Evolutionary conservation across 1,284 basidiomycete species (phyloP), one percentile per base, ranked within the genome.

Genomic region (Earliella scabrosa): DNA sequence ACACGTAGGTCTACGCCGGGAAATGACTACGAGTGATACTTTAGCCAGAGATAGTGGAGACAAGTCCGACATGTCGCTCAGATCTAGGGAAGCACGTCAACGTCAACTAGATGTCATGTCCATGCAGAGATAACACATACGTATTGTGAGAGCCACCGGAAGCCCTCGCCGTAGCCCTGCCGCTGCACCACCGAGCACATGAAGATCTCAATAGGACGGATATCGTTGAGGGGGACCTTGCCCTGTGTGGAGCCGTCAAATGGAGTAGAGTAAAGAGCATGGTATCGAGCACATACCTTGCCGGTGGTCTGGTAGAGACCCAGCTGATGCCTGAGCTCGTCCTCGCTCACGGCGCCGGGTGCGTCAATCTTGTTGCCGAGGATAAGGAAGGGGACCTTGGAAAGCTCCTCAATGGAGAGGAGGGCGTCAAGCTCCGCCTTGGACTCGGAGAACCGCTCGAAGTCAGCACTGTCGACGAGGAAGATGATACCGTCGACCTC

Each of bases 181-280:
- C 97, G 87, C 85, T 97, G 95, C 56, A 99, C 97, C 58, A 99
- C 97, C 16, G 97, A 99, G 82, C 96, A 98, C 97, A 99, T 99
- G 87, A 98, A 99, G 69, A 99, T 86, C 76, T 99, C 97, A 75
- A 99, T 98, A 31, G 97, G 97, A 63, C 97, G 88, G 68, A 99
- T 98, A 76, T 98, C 97, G 68, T 83, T 92, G 67, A 99, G 87
- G 59, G 95, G 96, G 38, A 98, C 92, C 74, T 98, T 98, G 74
- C 97, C 97, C 95, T 97, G 63, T 13, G 49, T 58, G 38, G 32
- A 54, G 9, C 43, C 32, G 24, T 58, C 24, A 46, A 26, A 21
- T 24, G 38, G 18, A 20, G 24, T 27, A 32, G 29, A 40, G 23
- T n/a, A n/a, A 41, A 11, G n/a, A 34, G 26, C 39, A 31, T n/a